Conservation (phyloP, 257 asterid species). For the Fraxinus anomala region DNA sequence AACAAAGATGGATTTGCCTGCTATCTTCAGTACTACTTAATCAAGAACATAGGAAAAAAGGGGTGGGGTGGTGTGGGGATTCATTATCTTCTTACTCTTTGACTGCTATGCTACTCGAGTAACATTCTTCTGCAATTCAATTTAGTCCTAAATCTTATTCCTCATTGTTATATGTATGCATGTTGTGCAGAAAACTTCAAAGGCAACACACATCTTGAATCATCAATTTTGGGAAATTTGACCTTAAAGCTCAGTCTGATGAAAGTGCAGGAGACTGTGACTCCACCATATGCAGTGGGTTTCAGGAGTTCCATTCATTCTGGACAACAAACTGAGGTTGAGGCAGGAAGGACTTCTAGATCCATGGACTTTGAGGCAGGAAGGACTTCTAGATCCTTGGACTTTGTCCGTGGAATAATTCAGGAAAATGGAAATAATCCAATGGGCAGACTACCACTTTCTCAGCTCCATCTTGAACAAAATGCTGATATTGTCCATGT, state of each 20-base stretch:
- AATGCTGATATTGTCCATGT: slow-evolving; percentile 88
- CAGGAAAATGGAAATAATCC: slow-evolving; percentile 15
- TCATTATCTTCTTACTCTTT: too few relatives aligned
- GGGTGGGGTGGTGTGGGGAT: too few relatives aligned
- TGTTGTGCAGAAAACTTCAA: slow-evolving; percentile 28
- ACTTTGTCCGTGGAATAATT: neutral
- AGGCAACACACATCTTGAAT: slow-evolving; percentile 21
- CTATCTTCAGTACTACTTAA: neutral
- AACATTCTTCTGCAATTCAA: neutral
- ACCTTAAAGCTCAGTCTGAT: slow-evolving; percentile 34
- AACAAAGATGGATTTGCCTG: slow-evolving; percentile 1
- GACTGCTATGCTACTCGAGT: neutral
- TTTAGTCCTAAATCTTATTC: neutral
- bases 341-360: slow-evolving; percentile 25
- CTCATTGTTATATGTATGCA: slow-evolving; percentile 21
- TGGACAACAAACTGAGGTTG: slow-evolving; percentile 42
- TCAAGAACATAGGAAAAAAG: too few relatives aligned
- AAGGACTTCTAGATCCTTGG: neutral
- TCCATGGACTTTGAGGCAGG: slow-evolving; percentile 28
- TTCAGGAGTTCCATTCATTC: slow-evolving; percentile 47
- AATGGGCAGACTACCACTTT: slow-evolving; percentile 12
- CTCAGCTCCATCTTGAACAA: slow-evolving; percentile 45
- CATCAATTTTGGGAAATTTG: slow-evolving; percentile 34
- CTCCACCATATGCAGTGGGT: slow-evolving; percentile 36
- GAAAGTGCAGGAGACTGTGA: slow-evolving; percentile 27